phyloP scores from a whole-genome alignment of 352 stramenopile genomes.

The Globisporangium camurandrum region DNA sequence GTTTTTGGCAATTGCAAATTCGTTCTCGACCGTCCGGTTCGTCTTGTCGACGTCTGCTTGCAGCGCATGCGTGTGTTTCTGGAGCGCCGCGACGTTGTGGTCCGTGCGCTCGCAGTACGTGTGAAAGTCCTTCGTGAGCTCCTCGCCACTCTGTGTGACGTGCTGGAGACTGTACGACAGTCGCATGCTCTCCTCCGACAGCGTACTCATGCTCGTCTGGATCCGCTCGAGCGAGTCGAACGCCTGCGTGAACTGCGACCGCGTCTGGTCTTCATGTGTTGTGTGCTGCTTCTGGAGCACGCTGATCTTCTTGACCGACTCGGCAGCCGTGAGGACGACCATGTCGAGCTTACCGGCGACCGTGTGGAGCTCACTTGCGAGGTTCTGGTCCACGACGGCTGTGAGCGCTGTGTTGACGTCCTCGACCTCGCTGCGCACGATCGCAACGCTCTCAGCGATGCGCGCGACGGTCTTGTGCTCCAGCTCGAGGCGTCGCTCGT shows the following conservation, averaged over 20 bases:
- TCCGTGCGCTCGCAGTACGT: slow-evolving; percentile 39
- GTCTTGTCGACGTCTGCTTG: slow-evolving; percentile 42
- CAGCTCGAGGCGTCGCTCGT: slow-evolving; percentile 41
- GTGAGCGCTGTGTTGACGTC: slow-evolving; percentile 37
- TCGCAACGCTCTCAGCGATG: slow-evolving; percentile 41
- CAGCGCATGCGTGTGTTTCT: slow-evolving; percentile 32
- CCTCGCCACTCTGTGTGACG: slow-evolving; percentile 34
- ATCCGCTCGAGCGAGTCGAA: slow-evolving; percentile 67
- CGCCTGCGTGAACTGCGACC: slow-evolving; percentile 46
- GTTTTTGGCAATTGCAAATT: slow-evolving; percentile 57
- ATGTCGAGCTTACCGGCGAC: slow-evolving; percentile 47
- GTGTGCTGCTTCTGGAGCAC: slow-evolving; percentile 49
- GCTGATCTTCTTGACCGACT: slow-evolving; percentile 53
- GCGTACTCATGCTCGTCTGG: slow-evolving; percentile 46
- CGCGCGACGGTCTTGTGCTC: slow-evolving; percentile 43
- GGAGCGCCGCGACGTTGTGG: slow-evolving; percentile 23
- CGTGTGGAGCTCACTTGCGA: slow-evolving; percentile 52
- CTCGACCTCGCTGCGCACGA: slow-evolving; percentile 42
- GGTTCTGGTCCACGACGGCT: slow-evolving; percentile 47
- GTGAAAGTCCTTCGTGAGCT: slow-evolving; percentile 36
- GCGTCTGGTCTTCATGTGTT: slow-evolving; percentile 44
- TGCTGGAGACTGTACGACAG: slow-evolving; percentile 62
- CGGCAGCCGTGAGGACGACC: slow-evolving; percentile 32
- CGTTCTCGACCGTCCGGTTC: slow-evolving; percentile 46
- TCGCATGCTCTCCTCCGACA: slow-evolving; percentile 70